Evolutionary conservation across 1,284 basidiomycete genomes (phyloP).

Genomic region (Rhodotorula mucilaginosa): DNA sequence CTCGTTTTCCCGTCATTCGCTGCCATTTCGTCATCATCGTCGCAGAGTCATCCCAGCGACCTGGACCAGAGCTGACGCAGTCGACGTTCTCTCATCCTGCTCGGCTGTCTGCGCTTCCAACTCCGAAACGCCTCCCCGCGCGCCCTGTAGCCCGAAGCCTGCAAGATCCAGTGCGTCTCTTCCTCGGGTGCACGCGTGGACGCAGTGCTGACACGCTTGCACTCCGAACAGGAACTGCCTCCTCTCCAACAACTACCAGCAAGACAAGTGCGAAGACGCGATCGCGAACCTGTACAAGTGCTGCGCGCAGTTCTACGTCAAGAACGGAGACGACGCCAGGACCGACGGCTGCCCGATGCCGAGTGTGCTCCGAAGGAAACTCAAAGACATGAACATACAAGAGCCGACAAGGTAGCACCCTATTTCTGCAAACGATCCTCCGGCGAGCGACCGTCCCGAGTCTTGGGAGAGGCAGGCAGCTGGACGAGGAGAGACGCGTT

Average conservation of each 20-base stretch:
- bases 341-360: slow-evolving; percentile 15
- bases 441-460: too few relatives aligned
- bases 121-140: too few relatives aligned
- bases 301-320: slow-evolving; percentile 15
- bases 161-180: slow-evolving; percentile 35
- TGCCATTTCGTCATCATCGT: not conserved
- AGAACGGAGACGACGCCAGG: slow-evolving; percentile 3
- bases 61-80: not conserved
- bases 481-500: too few relatives aligned
- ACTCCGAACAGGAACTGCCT: slow-evolving; percentile 14
- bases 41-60: not conserved
- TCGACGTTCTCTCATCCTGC: not conserved
- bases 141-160: slow-evolving; percentile 28
- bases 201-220: not conserved
- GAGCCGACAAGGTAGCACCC: not conserved
- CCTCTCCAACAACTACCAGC: slow-evolving; percentile 23
- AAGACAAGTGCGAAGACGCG: slow-evolving; percentile 6
- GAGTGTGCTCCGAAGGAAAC: not conserved
- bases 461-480: too few relatives aligned
- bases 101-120: too few relatives aligned
- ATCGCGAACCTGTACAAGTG: slow-evolving; percentile 9
- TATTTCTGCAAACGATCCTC: too few relatives aligned
- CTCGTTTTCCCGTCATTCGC: too few relatives aligned
- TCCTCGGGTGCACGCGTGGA: not conserved
- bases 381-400: not conserved